Conservation (phyloP, 2,329 filamentous ascomycete genomes). For the Botrytis tulipae region DNA sequence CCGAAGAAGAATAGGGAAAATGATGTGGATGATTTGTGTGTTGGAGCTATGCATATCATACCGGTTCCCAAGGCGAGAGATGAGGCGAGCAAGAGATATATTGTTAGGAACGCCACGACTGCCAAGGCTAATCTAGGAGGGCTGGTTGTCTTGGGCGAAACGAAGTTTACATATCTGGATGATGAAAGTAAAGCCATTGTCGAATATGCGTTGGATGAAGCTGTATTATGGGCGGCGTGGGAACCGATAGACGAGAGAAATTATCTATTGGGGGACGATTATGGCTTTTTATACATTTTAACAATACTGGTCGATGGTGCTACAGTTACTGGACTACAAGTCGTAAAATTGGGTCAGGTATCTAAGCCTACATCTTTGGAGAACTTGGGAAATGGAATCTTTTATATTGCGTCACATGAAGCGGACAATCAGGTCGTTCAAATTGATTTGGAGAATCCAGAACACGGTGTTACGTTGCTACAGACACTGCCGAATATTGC, state of each 20-base stretch:
- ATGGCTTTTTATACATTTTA: constrained; percentile 80
- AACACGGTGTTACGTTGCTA: constrained; percentile 55
- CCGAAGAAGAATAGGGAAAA: constrained; percentile 54
- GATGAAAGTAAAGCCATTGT: constrained; percentile 68
- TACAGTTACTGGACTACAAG: constrained; percentile 69
- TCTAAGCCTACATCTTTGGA: constrained; percentile 77
- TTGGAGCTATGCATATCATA: constrained; percentile 59
- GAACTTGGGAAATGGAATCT: constrained; percentile 68
- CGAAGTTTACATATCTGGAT: constrained; percentile 80
- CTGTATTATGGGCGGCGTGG: constrained; percentile 91
- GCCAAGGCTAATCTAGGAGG: constrained; percentile 63
- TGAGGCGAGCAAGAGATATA: constrained; percentile 58
- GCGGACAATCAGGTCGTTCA: constrained; percentile 84
- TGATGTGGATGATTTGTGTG: constrained; percentile 52
- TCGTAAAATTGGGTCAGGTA: constrained; percentile 63
- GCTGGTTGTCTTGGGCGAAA: constrained; percentile 74
- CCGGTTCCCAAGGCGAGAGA: constrained; percentile 57
- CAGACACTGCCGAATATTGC: constrained; percentile 83
- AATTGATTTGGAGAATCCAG: constrained; percentile 50
- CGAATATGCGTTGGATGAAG: constrained; percentile 63
- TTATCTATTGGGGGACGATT: constrained; percentile 91
- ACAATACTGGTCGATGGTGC: constrained; percentile 68
- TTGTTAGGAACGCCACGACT: constrained; percentile 50
- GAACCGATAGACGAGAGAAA: constrained; percentile 75
- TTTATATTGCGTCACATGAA: constrained; percentile 90